Percentiles rank a stretch among this genome's conserved stretches.
Conservation (phyloP, 768 basidiomycete species). For the Boletellus sp. region DNA sequence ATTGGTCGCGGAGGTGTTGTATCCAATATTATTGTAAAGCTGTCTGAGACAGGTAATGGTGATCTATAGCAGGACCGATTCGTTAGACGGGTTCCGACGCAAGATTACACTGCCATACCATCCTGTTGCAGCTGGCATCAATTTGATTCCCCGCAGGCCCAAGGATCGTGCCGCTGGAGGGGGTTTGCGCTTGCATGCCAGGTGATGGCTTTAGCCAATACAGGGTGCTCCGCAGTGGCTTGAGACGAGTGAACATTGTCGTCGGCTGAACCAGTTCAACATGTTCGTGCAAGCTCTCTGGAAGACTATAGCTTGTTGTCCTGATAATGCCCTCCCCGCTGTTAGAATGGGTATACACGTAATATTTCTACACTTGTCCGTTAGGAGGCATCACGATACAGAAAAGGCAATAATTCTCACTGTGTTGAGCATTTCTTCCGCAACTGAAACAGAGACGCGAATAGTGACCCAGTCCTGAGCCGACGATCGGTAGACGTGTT, state of each 20-base stretch:
- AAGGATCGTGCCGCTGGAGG: constrained; percentile 16
- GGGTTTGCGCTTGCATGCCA: not conserved
- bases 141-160: constrained; percentile 37
- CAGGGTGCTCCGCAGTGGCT: constrained; percentile 40
- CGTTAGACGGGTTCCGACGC: not conserved
- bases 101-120: constrained; percentile 10
- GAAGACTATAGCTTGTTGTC: constrained; percentile 68
- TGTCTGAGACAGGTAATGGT: constrained; percentile 53
- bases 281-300: constrained; percentile 53
- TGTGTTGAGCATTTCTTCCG: constrained; percentile 70
- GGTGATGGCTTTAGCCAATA: constrained; percentile 24
- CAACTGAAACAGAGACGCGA: constrained; percentile 52
- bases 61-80: constrained; percentile 26
- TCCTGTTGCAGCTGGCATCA: constrained; percentile 45
- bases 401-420: constrained; percentile 32
- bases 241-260: constrained; percentile 56
- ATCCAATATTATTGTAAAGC: constrained; percentile 51
- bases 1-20: constrained; percentile 39
- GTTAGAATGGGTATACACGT: constrained; percentile 53
- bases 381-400: not conserved
- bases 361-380: constrained; percentile 46
- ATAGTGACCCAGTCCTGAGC: constrained; percentile 70
- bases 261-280: constrained; percentile 71
- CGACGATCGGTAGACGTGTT: constrained; percentile 50
- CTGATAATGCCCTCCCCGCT: constrained; percentile 56